Evolutionary conservation across 75 land plant species (phyloP), one percentile per base, ranked within the genome.

Genomic region (Cryptomeria japonica): DNA sequence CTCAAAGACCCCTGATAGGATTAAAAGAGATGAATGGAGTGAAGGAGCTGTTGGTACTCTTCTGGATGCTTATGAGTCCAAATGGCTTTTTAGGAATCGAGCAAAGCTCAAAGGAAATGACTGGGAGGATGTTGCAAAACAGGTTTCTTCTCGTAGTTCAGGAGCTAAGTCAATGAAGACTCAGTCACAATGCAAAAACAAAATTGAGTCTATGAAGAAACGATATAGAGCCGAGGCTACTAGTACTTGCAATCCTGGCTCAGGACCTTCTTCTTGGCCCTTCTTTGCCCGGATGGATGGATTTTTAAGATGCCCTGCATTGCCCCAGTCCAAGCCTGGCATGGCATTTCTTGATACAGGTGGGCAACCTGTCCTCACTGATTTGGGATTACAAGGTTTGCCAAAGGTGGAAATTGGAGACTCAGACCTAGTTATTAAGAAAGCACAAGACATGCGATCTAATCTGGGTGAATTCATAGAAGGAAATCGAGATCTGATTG

Each of bases 161-260:
- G 78, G 86, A 39, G 44, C 76, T 37, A 94, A 94, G 73, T 53
- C 89, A 2, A 14, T 31, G 31, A 94, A 94, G 42, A 93, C 94
- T 1, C 86, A 85, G 34, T 87, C 86, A 3, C 95, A 94, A 80
- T 94, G 95, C 87, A 94, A 94, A 88, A 93, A 94, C 88, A 94
- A 94, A 84, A 89, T 94, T 14, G 95, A 94, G 84, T 91, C 94
- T 2, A 89, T 94, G 93, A 94, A 94, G 93, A 93, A 93, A 58
- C n/a, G 94, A 84, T 92, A 94, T 64, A 86, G 92, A 78, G 79
- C 88, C 0, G 95, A 94, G 86, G 80, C 89, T 70, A 87, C 87
- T 8, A 47, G 46, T 37, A 64, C 34, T 25, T 39, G 42, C 49
- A 86, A 85, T 31, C 83, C 85, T 42, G 73, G 88, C 22, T 72